Percentiles rank a stretch among this genome's conserved stretches.
Evolutionary conservation across 129 eudicot genomes (phyloP).

Genomic region (Arctium lappa): DNA sequence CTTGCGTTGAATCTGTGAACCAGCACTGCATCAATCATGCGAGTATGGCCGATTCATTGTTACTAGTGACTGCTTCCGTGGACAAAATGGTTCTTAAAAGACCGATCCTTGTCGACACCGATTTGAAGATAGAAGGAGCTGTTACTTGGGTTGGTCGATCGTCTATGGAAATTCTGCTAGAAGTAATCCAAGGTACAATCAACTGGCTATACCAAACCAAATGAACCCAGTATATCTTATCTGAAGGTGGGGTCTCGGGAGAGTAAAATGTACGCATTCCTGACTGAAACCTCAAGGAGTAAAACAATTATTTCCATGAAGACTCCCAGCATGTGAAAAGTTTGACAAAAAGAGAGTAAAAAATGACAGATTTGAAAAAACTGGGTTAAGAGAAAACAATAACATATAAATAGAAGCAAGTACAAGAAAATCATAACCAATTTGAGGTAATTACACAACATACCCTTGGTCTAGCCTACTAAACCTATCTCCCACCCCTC

Average conservation of each 20-base stretch:
- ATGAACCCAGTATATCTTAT: background rate
- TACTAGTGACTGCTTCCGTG: slow-evolving; percentile 94
- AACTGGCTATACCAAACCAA: background rate
- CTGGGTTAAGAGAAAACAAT: too few relatives aligned
- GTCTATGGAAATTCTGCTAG: slow-evolving; percentile 88
- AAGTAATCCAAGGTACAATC: slow-evolving; percentile 66
- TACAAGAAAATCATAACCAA: too few relatives aligned
- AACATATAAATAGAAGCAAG: too few relatives aligned
- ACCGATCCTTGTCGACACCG: slow-evolving; percentile 65
- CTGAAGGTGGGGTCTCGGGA: too few relatives aligned
- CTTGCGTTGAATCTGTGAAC: slow-evolving; percentile 28
- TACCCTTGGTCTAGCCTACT: too few relatives aligned
- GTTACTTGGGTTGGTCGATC: slow-evolving; percentile 99
- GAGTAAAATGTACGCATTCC: too few relatives aligned
- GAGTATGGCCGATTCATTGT: slow-evolving; percentile 53
- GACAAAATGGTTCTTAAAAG: slow-evolving; percentile 86
- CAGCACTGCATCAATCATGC: slow-evolving; percentile 74
- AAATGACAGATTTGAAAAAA: too few relatives aligned
- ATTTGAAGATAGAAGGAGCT: slow-evolving; percentile 70
- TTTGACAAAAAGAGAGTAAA: too few relatives aligned
- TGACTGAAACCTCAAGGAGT: too few relatives aligned
- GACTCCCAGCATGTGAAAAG: too few relatives aligned
- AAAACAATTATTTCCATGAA: background rate
- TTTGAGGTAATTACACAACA: too few relatives aligned
- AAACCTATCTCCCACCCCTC: too few relatives aligned